Evolutionary conservation across 108 stramenopile genomes (phyloP).

Genomic region (Pseudonitzschia multiseries): DNA sequence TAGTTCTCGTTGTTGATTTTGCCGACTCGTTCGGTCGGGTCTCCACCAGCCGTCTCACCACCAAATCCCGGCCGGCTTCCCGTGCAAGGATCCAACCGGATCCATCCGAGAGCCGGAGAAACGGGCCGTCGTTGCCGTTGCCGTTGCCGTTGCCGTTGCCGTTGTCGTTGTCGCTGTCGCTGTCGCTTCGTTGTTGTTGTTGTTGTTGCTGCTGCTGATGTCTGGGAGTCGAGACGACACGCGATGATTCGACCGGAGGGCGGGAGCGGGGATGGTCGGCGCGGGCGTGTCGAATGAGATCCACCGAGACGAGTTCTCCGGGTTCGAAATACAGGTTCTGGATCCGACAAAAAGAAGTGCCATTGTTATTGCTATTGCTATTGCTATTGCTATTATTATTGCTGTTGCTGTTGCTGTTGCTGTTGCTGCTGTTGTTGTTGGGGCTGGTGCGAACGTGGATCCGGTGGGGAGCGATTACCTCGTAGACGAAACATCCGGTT

Average conservation of each 20-base stretch:
- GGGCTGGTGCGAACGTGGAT: not conserved
- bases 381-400: too few species aligned
- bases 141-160: too few species aligned
- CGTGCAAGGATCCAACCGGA: slow-evolving; percentile 5
- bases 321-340: slow-evolving; percentile 2
- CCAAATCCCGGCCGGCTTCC: not conserved
- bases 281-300: slow-evolving; percentile 1
- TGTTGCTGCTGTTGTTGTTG: not conserved
- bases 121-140: slow-evolving; percentile 5
- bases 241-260: too few species aligned
- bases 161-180: too few species aligned
- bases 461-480: not conserved
- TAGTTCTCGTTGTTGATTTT: too few species aligned
- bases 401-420: too few species aligned
- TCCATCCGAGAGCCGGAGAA: slow-evolving; percentile 8
- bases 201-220: too few species aligned
- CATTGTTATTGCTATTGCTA: too few species aligned
- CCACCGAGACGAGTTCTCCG: not conserved
- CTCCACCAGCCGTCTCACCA: too few species aligned
- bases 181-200: too few species aligned
- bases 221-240: too few species aligned
- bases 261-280: not conserved
- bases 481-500: slow-evolving; percentile 1
- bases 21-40: too few species aligned
- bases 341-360: not conserved